Conservation (phyloP, 768 basidiomycete species). For the Collybia sordida region DNA sequence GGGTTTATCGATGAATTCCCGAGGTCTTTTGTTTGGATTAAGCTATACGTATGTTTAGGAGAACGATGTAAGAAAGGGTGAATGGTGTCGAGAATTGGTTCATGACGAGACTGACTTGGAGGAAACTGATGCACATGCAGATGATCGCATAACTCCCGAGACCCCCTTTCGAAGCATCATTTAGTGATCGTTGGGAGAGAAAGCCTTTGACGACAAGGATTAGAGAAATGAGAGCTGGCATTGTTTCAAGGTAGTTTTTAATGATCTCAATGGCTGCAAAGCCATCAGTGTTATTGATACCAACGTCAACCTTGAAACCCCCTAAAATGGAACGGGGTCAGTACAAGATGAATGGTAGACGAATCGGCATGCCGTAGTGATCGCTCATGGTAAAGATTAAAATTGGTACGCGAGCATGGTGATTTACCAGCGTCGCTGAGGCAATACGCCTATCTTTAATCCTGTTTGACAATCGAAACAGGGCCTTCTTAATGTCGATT, state of each 20-base stretch:
- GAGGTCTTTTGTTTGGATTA: conserved; percentile 57
- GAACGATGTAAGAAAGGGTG: not conserved
- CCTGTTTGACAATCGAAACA: conserved; percentile 48
- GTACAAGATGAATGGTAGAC: not conserved
- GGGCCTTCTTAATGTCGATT: conserved; percentile 26
- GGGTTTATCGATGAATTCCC: conserved; percentile 43
- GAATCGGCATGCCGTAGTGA: conserved; percentile 29
- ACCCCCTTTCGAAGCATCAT: conserved; percentile 62
- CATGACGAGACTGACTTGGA: conserved; percentile 50
- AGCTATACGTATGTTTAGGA: conserved; percentile 24
- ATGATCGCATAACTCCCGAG: conserved; percentile 67
- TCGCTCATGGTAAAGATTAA: conserved; percentile 53
- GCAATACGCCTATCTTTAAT: conserved; percentile 47
- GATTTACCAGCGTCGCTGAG: conserved; percentile 27
- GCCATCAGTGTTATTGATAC: conserved; percentile 62
- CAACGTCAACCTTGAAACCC: conserved; percentile 62
- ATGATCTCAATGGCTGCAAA: conserved; percentile 51
- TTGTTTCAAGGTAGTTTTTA: conserved; percentile 45
- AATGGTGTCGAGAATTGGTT: not conserved
- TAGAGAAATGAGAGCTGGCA: conserved; percentile 61
- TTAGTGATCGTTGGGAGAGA: conserved; percentile 54
- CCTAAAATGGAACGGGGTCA: conserved; percentile 30
- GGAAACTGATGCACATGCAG: conserved; percentile 63
- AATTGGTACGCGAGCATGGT: conserved; percentile 53
- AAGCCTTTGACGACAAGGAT: conserved; percentile 65